A percentile compares a stretch with the other conserved stretches of the same genome.
Evolutionary conservation across 768 basidiomycete species (phyloP).

Genomic region (Psilocybe sp.): DNA sequence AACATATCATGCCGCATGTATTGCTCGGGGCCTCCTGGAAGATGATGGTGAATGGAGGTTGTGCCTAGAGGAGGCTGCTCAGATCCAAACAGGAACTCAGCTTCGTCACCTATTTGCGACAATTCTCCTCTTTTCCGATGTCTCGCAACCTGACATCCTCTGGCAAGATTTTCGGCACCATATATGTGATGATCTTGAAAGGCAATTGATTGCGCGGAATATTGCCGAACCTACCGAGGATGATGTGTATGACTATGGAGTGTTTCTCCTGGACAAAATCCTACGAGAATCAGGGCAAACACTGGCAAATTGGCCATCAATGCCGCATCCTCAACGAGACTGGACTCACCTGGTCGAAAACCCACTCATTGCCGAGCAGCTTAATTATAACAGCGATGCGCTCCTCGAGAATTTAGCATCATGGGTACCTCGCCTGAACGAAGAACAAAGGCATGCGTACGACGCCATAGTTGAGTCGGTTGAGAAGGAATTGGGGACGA

Average conservation of each 20-base stretch:
- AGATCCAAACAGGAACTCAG: slow-evolving; percentile 33
- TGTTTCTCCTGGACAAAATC: slow-evolving; percentile 24
- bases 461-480: slow-evolving; percentile 25
- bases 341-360: slow-evolving; percentile 25
- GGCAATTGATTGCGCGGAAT: slow-evolving; percentile 13
- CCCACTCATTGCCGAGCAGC: slow-evolving; percentile 29
- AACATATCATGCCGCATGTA: slow-evolving; percentile 36
- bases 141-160: slow-evolving; percentile 28
- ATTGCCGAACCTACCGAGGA: slow-evolving; percentile 23
- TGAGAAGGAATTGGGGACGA: slow-evolving; percentile 9
- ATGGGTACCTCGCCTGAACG: slow-evolving; percentile 16
- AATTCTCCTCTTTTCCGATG: slow-evolving; percentile 28
- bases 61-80: slow-evolving; percentile 33
- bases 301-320: slow-evolving; percentile 22
- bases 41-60: slow-evolving; percentile 40
- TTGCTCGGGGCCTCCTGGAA: slow-evolving; percentile 29
- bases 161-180: slow-evolving; percentile 32
- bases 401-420: background rate
- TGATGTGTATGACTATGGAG: slow-evolving; percentile 39
- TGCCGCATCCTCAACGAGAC: slow-evolving; percentile 25
- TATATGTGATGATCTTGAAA: slow-evolving; percentile 41
- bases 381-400: slow-evolving; percentile 19
- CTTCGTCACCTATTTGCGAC: slow-evolving; percentile 37
- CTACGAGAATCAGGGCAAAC: slow-evolving; percentile 21
- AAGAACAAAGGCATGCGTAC: slow-evolving; percentile 25